Evolutionary conservation across 768 basidiomycete genomes (phyloP).

Genomic region (Tylopilus vinaceipallidus): DNA sequence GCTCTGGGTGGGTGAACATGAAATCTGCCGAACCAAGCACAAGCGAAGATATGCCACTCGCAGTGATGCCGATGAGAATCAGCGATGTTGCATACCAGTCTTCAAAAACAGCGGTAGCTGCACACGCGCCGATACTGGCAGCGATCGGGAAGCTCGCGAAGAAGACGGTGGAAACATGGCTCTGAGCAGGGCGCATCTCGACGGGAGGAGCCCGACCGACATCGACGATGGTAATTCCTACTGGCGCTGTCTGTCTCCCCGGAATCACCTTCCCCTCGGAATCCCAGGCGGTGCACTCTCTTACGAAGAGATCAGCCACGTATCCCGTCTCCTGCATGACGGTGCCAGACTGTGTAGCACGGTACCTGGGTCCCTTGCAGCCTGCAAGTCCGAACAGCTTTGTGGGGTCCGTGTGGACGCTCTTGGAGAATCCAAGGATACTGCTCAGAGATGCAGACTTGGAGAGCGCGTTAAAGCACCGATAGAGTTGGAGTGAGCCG

Average conservation of each 20-base stretch:
- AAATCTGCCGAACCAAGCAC: too few species aligned
- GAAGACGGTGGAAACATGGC: too few species aligned
- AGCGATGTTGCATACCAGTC: slow-evolving; percentile 33
- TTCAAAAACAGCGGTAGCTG: slow-evolving; percentile 11
- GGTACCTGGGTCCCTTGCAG: slow-evolving; percentile 78
- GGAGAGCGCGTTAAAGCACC: slow-evolving; percentile 20
- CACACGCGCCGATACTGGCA: slow-evolving; percentile 20
- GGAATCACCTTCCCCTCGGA: slow-evolving; percentile 9
- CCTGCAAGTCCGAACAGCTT: too few species aligned
- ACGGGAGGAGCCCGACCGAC: slow-evolving; percentile 7
- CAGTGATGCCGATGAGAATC: too few species aligned
- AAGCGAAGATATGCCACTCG: too few species aligned
- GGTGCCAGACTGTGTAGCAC: slow-evolving; percentile 67
- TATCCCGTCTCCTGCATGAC: too few species aligned
- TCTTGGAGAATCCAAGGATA: too few species aligned
- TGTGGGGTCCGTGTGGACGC: neutral
- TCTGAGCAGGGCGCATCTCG: too few species aligned
- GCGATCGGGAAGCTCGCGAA: slow-evolving; percentile 24
- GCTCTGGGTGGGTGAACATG: too few species aligned
- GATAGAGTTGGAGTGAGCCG: slow-evolving; percentile 28
- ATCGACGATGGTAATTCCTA: too few species aligned
- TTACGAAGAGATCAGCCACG: too few species aligned
- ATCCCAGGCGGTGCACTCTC: slow-evolving; percentile 12
- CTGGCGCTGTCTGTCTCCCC: too few species aligned
- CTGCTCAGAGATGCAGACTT: slow-evolving; percentile 11